phyloP scores from a whole-genome alignment of 176 grass and related monocot genomes.

The barley (Hordeum vulgare) region MorexV3_pseudomolecules_assembly NC_058520.1:568041610-568042109 shows the following conservation, averaged over 20 bases:
- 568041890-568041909: conserved; percentile 42
- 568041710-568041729: conserved; percentile 39
- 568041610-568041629: background rate
- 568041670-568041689: conserved; percentile 27
- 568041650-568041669: conserved; percentile 4
- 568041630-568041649: background rate
- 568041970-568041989: background rate
- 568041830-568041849: conserved; percentile 33
- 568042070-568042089: background rate
- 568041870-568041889: conserved; percentile 6
- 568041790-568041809: background rate
- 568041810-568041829: conserved; percentile 34
- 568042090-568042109: background rate
- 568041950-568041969: background rate
- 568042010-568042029: conserved; percentile 1
- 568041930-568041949: conserved; percentile 8
- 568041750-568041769: conserved; percentile 16
- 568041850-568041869: conserved; percentile 14
- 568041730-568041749: conserved; percentile 32
- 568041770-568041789: background rate
- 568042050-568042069: conserved; percentile 5
- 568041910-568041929: conserved; percentile 34
- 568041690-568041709: conserved; percentile 49
- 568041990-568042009: background rate
- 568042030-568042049: background rate